These are phyloP conservation scores for Irpex lacteus DNA, from an alignment of 1,284 basidiomycete species.

Conservation along the genomic window DNA sequence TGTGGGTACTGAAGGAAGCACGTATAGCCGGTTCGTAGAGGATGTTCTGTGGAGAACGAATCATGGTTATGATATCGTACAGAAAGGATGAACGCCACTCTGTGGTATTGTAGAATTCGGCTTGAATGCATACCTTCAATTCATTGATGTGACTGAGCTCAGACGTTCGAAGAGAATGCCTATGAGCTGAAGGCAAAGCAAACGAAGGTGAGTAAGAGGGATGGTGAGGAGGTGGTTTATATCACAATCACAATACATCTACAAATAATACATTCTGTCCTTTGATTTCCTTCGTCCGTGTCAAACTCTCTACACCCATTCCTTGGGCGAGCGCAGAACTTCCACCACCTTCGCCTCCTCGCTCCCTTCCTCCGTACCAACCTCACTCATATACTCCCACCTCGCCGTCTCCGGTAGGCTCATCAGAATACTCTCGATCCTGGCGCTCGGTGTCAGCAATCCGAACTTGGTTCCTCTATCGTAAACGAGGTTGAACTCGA, in stretches of 20 bases:
- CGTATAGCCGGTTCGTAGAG: slow-evolving; percentile 67
- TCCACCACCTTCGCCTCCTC: slow-evolving; percentile 71
- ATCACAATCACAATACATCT: not conserved
- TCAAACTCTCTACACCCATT: slow-evolving; percentile 54
- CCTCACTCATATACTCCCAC: slow-evolving; percentile 91
- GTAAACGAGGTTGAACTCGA: slow-evolving; percentile 93
- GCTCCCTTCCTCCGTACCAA: slow-evolving; percentile 67
- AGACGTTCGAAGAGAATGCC: not conserved
- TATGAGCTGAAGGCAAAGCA: not conserved
- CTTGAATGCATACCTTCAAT: not conserved
- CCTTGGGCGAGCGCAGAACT: slow-evolving; percentile 66
- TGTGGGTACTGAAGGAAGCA: slow-evolving; percentile 67
- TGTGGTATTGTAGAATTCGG: not conserved
- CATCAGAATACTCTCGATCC: slow-evolving; percentile 94
- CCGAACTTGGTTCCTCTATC: slow-evolving; percentile 90
- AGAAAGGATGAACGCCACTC: slow-evolving; percentile 38
- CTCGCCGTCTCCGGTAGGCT: slow-evolving; percentile 86
- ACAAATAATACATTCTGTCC: not conserved
- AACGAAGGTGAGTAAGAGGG: not conserved
- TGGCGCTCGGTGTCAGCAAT: slow-evolving; percentile 84
- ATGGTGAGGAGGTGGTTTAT: not conserved
- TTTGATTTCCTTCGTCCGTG: not conserved
- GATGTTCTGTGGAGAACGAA: slow-evolving; percentile 65
- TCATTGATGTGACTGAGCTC: not conserved
- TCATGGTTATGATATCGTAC: slow-evolving; percentile 49